phyloP scores from a whole-genome alignment of 129 eudicot genomes.

The Helianthus annuus region DNA sequence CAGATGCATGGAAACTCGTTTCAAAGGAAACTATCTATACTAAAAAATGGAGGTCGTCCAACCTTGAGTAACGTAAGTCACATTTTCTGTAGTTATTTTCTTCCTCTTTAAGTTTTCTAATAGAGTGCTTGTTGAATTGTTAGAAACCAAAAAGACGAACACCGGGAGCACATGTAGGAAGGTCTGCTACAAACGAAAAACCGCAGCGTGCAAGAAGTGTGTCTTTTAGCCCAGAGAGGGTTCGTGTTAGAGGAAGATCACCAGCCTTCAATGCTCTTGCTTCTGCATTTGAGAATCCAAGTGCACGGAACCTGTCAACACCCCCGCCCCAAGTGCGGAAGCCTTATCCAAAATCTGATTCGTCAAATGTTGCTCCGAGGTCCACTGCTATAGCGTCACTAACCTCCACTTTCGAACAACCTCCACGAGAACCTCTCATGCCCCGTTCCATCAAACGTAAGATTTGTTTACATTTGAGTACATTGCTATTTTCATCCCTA shows the following conservation, averaged over 20 bases:
- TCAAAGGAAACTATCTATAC: conserved; percentile 73
- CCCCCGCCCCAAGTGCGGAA: conserved; percentile 86
- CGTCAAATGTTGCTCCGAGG: conserved; percentile 47
- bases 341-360: conserved; percentile 72
- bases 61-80: conserved; percentile 59
- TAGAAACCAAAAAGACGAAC: conserved; percentile 95
- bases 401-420: conserved; percentile 62
- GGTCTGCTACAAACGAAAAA: conserved; percentile 77
- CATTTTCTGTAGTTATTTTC: conserved; percentile 7
- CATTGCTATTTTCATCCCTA: not conserved
- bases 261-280: conserved; percentile 98
- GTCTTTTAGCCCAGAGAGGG: conserved; percentile 75
- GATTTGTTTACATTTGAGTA: not conserved
- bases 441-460: conserved; percentile 83
- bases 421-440: conserved; percentile 48
- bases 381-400: conserved; percentile 68
- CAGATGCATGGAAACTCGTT: conserved; percentile 97
- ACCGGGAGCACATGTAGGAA: conserved; percentile 63
- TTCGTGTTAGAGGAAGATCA: conserved; percentile 91
- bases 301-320: conserved; percentile 82
- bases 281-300: conserved; percentile 84
- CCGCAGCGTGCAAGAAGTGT: conserved; percentile 90
- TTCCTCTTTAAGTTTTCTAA: conserved; percentile 11
- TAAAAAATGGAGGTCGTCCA: conserved; percentile 70
- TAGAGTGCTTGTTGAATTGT: conserved; percentile 16